phyloP scores from a whole-genome alignment of 2,329 filamentous ascomycete species.

The Ceratocystis harringtonii region DNA sequence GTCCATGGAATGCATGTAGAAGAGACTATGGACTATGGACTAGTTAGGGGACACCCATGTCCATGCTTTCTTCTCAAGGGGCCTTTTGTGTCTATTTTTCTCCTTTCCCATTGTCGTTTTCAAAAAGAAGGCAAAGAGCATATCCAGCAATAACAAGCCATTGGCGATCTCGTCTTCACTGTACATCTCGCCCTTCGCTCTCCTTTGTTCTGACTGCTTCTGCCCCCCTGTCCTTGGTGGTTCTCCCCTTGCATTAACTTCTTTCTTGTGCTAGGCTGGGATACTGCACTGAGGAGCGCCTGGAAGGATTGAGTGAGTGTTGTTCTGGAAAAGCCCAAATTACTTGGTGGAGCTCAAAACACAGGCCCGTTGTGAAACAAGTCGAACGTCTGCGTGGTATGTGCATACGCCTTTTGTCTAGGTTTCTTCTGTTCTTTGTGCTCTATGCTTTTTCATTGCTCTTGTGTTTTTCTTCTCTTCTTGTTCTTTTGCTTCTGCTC shows the following conservation, averaged over 20 bases:
- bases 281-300: not conserved
- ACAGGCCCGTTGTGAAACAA: not conserved
- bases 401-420: too few species aligned
- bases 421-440: not conserved
- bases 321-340: conserved; percentile 4
- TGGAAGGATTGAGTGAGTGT: not conserved
- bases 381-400: not conserved
- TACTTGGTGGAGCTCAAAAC: not conserved
- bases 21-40: not conserved
- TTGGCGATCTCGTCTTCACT: too few species aligned
- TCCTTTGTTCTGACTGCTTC: not conserved
- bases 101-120: too few species aligned
- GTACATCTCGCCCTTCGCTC: not conserved
- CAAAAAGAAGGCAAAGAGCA: too few species aligned
- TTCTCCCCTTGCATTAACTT: not conserved
- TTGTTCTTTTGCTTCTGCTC: not conserved
- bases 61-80: too few species aligned
- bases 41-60: too few species aligned
- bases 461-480: not conserved
- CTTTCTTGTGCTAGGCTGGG: not conserved
- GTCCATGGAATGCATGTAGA: not conserved
- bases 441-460: not conserved
- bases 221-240: not conserved
- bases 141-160: too few species aligned
- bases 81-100: too few species aligned